Evolutionary conservation across 306 rosid genomes (phyloP), one percentile per base, ranked within the genome.

Genomic region (Gastrolobium bilobum): DNA sequence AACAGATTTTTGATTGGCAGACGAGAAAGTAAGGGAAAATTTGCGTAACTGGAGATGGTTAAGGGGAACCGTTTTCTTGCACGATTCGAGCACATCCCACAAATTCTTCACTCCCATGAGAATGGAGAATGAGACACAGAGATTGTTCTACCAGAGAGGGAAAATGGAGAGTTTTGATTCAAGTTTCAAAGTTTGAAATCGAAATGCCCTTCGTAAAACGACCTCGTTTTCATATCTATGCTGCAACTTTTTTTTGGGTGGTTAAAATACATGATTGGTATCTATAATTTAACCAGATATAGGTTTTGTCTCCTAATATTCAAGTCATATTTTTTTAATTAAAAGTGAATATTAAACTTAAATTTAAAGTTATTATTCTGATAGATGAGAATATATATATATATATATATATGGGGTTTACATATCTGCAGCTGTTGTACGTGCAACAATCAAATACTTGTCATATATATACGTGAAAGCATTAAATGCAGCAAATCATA

Each of bases 51-150:
- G 94, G 53, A 93, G 90, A 74, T 81, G 85, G 68, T 89, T 89
- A 53, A 93, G 92, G 44, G 97, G 96, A 69, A 89, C 85, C 59
- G 88, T 91, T 82, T 89, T 93, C 94, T 89, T 93, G 97, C 97
- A 91, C 14, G 96, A 88, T 81, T 93, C 97, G 20, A 93, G 81
- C 35, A 93, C 63, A 63, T 93, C 97, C 97, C 97, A 91, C 40
- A 93, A 58, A 71, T 91, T 87, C 86, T 87, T 91, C 64, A 91
- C 96, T 2, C 97, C 97, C 97, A 91, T 93, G 13, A 35, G 74
- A 39, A 39, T 77, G 83, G 26, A 83, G 65, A 77, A 20, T 40
- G 54, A 53, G 50, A 15, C 40, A 13, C 42, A 26, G 60, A 46
- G 65, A 48, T 54, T 73, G 29, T 71, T 66, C 73, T 53, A 8